Conservation (phyloP, 2,329 filamentous ascomycete species). For the Trichoderma arundinaceum region DNA sequence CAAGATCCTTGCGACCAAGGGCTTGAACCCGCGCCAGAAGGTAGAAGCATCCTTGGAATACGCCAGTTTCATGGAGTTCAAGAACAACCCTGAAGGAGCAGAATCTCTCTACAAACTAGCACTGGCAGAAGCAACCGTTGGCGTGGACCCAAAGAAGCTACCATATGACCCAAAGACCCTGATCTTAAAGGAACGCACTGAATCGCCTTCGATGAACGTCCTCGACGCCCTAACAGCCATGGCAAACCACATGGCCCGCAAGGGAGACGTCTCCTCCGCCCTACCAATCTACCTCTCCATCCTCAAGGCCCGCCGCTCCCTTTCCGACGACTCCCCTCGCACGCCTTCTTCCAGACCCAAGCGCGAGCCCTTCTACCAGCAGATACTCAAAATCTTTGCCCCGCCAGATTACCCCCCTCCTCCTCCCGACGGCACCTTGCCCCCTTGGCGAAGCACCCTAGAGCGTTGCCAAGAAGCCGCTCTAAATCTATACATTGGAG, state of each 20-base stretch:
- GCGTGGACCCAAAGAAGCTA: slow-evolving; percentile 49
- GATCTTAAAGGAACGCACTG: slow-evolving; percentile 64
- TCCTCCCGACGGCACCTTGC: slow-evolving; percentile 70
- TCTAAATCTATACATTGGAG: slow-evolving; percentile 87
- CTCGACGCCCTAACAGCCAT: slow-evolving; percentile 76
- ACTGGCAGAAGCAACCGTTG: slow-evolving; percentile 72
- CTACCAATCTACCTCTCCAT: slow-evolving; percentile 86
- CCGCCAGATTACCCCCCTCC: slow-evolving; percentile 72
- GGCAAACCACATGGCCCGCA: slow-evolving; percentile 76
- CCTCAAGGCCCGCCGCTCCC: slow-evolving; percentile 75
- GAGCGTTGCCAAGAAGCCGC: slow-evolving; percentile 84
- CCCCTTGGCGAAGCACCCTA: slow-evolving; percentile 66
- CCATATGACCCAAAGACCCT: slow-evolving; percentile 66
- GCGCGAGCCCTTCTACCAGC: slow-evolving; percentile 34
- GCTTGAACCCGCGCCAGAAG: slow-evolving; percentile 78
- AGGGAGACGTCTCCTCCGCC: slow-evolving; percentile 68
- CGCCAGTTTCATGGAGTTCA: slow-evolving; percentile 84
- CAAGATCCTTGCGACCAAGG: slow-evolving; percentile 78
- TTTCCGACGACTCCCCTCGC: slow-evolving; percentile 47
- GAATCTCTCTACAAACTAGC: slow-evolving; percentile 77
- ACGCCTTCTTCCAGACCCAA: slow-evolving; percentile 29
- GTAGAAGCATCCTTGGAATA: slow-evolving; percentile 83
- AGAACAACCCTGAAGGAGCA: slow-evolving; percentile 67
- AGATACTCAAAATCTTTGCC: slow-evolving; percentile 38
- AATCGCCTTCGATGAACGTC: slow-evolving; percentile 72